These are phyloP conservation scores for Penicillium turbatum DNA, from an alignment of 495 filamentous ascomycete species.

Conservation along the genomic window DNA sequence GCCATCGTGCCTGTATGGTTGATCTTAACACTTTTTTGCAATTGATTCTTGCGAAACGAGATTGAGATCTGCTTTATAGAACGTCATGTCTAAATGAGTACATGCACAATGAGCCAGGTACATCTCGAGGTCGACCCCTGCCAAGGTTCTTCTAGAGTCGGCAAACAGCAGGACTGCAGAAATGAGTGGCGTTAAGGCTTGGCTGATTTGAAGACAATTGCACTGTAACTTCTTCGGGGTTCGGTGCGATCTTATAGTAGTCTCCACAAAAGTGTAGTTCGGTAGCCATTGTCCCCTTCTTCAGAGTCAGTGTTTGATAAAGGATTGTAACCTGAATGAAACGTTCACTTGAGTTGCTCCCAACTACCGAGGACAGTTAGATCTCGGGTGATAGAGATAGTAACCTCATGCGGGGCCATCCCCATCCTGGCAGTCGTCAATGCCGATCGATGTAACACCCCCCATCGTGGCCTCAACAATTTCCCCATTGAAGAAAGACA, in stretches of 20 bases:
- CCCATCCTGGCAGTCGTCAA: background rate
- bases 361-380: background rate
- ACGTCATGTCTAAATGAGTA: too few relatives aligned
- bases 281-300: background rate
- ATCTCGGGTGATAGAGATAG: background rate
- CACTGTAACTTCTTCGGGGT: too few relatives aligned
- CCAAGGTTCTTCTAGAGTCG: too few relatives aligned
- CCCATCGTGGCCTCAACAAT: background rate
- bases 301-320: background rate
- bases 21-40: too few relatives aligned
- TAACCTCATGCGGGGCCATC: background rate
- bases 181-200: background rate
- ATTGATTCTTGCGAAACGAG: too few relatives aligned
- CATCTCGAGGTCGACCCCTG: too few relatives aligned
- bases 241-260: too few relatives aligned
- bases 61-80: too few relatives aligned
- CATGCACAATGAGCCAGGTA: too few relatives aligned
- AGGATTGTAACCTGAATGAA: background rate
- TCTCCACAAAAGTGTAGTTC: background rate
- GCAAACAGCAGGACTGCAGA: too few relatives aligned
- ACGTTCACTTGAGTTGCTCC: background rate
- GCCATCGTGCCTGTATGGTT: too few relatives aligned
- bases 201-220: background rate
- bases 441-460: constrained; percentile 19
- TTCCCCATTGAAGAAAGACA: background rate